Conservation (phyloP, 768 basidiomycete species). For the Trametes maxima region DNA sequence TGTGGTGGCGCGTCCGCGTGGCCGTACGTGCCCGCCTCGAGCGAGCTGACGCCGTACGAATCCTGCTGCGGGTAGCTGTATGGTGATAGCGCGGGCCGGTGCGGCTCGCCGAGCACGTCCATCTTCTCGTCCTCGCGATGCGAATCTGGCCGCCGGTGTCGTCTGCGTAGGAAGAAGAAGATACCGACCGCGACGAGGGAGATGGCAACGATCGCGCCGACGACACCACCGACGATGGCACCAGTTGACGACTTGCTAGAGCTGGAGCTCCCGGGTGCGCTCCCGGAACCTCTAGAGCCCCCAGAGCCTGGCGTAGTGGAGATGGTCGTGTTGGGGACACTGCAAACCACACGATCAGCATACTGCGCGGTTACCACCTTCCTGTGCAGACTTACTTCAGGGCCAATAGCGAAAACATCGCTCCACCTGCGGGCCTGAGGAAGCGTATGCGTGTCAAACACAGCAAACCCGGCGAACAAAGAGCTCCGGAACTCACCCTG, state of each 20-base stretch:
- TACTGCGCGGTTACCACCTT: neutral
- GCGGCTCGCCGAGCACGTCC: neutral
- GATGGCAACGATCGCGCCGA: constrained; percentile 7
- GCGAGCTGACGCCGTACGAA: neutral
- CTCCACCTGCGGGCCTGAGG: constrained; percentile 17
- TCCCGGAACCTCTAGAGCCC: too few relatives aligned
- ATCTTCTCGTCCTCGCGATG: constrained; percentile 4
- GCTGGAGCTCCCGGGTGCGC: neutral
- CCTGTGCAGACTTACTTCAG: constrained; percentile 9
- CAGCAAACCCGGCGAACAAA: neutral
- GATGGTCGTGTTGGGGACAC: constrained; percentile 9
- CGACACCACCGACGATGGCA: constrained; percentile 16
- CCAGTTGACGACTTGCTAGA: neutral
- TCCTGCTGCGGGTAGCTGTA: neutral
- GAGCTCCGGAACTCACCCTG: neutral
- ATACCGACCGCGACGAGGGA: neutral
- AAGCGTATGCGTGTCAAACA: too few relatives aligned
- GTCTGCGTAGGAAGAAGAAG: constrained; percentile 4
- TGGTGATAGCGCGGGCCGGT: constrained; percentile 8
- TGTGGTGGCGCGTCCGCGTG: neutral
- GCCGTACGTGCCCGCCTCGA: neutral
- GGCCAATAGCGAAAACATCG: constrained; percentile 18
- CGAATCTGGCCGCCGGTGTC: neutral
- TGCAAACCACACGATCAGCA: neutral
- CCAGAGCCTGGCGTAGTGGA: too few relatives aligned